A percentile compares a stretch with the other conserved stretches of the same genome.
Evolutionary conservation across 495 filamentous ascomycete genomes (phyloP).

Genomic region (Penicillium taxi): DNA sequence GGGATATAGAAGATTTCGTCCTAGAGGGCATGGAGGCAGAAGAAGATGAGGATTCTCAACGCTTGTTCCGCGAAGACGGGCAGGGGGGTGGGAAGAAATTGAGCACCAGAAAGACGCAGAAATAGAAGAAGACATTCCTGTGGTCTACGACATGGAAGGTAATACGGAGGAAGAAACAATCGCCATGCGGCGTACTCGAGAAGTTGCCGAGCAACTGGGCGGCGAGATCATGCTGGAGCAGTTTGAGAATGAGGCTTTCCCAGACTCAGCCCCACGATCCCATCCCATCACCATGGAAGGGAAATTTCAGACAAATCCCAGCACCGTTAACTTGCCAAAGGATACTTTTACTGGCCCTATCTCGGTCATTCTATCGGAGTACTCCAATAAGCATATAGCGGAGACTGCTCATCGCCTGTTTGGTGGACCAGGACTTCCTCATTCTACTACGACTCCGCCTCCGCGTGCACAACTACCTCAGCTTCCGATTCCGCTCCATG

Average conservation of each 20-base stretch:
- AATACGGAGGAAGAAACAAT: constrained; percentile 23
- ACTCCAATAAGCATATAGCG: constrained; percentile 62
- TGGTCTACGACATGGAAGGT: constrained; percentile 38
- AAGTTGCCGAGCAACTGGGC: constrained; percentile 39
- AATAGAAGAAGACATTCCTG: constrained; percentile 20
- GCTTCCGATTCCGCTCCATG: constrained; percentile 59
- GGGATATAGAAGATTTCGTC: constrained; percentile 31
- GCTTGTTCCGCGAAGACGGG: constrained; percentile 49
- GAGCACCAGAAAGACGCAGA: constrained; percentile 30
- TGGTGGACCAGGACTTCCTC: constrained; percentile 65
- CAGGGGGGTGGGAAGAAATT: constrained; percentile 56
- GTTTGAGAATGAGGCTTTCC: constrained; percentile 43
- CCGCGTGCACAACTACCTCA: constrained; percentile 49
- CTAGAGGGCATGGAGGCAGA: constrained; percentile 17
- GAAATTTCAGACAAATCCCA: constrained; percentile 57
- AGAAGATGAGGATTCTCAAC: constrained; percentile 27
- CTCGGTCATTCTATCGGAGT: constrained; percentile 52
- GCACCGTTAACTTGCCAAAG: constrained; percentile 63
- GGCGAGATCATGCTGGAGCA: constrained; percentile 42
- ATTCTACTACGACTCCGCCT: constrained; percentile 55
- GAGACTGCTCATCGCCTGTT: constrained; percentile 61
- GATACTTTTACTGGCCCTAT: constrained; percentile 59
- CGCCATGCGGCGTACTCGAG: constrained; percentile 33
- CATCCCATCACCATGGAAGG: constrained; percentile 62
- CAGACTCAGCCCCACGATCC: constrained; percentile 32